Percentiles rank a stretch among this genome's conserved stretches.
These are phyloP conservation scores for Tuber melanosporum DNA, from an alignment of 495 filamentous ascomycete genomes.

Conservation along the genomic window DNA sequence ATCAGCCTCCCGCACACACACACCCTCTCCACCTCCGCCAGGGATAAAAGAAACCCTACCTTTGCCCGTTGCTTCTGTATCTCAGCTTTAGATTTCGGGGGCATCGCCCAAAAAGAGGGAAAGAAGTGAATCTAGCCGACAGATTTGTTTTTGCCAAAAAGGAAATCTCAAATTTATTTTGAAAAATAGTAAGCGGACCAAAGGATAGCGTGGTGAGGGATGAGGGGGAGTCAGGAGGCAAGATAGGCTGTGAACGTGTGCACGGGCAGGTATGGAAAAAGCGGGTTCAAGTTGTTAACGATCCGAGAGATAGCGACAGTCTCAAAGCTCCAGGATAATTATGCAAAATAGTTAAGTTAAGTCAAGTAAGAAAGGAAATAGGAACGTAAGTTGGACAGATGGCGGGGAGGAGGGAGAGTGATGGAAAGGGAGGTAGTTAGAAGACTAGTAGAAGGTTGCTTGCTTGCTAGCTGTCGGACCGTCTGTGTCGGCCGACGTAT, in stretches of 20 bases:
- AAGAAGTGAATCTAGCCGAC: slow-evolving; percentile 10
- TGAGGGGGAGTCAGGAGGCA: slow-evolving; percentile 10
- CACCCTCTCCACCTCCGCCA: neutral
- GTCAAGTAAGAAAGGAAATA: neutral
- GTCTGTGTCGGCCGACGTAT: neutral
- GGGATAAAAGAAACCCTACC: slow-evolving; percentile 50
- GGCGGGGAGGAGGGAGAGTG: neutral
- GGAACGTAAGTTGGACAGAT: neutral
- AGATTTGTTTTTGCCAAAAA: neutral
- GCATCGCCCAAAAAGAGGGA: slow-evolving; percentile 23
- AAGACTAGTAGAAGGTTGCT: neutral
- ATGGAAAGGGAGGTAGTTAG: neutral
- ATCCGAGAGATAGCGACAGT: neutral
- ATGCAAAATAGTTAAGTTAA: neutral
- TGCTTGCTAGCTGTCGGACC: neutral
- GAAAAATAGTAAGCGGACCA: slow-evolving; percentile 5
- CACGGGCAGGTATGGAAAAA: neutral
- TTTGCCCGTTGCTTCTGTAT: slow-evolving; percentile 88
- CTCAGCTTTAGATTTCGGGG: slow-evolving; percentile 70
- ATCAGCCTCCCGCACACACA: slow-evolving; percentile 26
- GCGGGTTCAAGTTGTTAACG: neutral
- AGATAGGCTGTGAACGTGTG: neutral
- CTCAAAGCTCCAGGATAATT: neutral
- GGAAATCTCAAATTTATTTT: neutral
- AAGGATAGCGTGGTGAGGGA: slow-evolving; percentile 11